phyloP scores from a whole-genome alignment of 2,329 filamentous ascomycete genomes.

The Colletotrichum sp. region DNA sequence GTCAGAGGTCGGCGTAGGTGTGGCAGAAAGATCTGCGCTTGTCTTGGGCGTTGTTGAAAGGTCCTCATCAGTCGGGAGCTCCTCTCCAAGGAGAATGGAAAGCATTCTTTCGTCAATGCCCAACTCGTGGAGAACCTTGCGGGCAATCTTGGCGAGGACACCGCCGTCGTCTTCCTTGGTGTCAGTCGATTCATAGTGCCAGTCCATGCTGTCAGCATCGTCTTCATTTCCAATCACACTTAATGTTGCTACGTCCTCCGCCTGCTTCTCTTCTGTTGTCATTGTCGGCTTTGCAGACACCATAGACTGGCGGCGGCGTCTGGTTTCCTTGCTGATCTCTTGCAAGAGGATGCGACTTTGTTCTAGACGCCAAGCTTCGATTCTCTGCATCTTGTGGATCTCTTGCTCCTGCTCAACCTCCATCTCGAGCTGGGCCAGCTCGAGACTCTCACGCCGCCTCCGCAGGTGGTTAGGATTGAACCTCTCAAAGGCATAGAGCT shows the following conservation, averaged over 20 bases:
- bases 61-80: conserved; percentile 61
- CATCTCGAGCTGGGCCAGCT: conserved; percentile 54
- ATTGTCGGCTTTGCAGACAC: conserved; percentile 46
- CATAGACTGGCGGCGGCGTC: conserved; percentile 68
- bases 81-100: conserved; percentile 86
- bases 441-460: conserved; percentile 57
- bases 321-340: conserved; percentile 87
- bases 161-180: conserved; percentile 63
- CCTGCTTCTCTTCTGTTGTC: conserved; percentile 30
- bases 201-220: conserved; percentile 49
- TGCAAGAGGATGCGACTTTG: conserved; percentile 86
- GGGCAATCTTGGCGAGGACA: conserved; percentile 81
- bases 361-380: conserved; percentile 91
- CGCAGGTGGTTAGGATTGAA: conserved; percentile 76
- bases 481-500: conserved; percentile 87
- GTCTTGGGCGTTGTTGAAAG: conserved; percentile 53
- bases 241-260: conserved; percentile 34
- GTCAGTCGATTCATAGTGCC: conserved; percentile 54
- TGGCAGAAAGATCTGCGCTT: conserved; percentile 25
- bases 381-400: conserved; percentile 78
- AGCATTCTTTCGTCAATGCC: conserved; percentile 88
- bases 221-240: conserved; percentile 30
- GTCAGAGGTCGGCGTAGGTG: conserved; percentile 36
- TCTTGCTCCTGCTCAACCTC: conserved; percentile 65
- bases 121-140: conserved; percentile 85